Evolutionary conservation across 2,329 filamentous ascomycete species (phyloP).

Genomic region (Ceratocystis smalleyi): DNA sequence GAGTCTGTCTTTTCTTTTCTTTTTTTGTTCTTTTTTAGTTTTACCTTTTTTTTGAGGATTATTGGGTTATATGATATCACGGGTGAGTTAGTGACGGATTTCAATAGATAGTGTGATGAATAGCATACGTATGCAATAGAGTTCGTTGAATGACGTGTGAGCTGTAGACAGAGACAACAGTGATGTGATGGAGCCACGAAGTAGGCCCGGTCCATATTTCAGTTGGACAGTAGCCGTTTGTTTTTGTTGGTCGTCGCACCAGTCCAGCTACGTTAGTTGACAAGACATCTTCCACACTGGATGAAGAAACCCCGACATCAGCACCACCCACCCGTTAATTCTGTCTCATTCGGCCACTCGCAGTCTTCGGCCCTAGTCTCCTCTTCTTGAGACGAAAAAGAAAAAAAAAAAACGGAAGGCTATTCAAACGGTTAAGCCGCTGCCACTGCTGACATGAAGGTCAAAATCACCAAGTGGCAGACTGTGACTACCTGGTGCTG

Average conservation of each 20-base stretch:
- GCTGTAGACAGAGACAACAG: too few relatives aligned
- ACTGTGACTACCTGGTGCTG: conserved; percentile 93
- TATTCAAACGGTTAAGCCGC: too few relatives aligned
- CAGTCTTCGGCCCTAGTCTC: too few relatives aligned
- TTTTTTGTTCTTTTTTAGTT: conserved; percentile 8
- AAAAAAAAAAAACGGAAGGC: background rate
- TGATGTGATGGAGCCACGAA: too few relatives aligned
- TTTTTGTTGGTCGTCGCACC: background rate
- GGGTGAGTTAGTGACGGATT: background rate
- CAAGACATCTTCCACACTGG: background rate
- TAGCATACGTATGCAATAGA: background rate
- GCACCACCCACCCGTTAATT: too few relatives aligned
- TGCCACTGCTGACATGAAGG: conserved; percentile 54
- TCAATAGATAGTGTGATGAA: background rate
- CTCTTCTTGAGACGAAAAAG: too few relatives aligned
- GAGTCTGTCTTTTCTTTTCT: background rate
- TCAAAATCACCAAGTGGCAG: conserved; percentile 85
- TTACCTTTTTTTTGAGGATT: conserved; percentile 15
- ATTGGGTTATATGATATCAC: conserved; percentile 12
- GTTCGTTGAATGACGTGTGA: too few relatives aligned
- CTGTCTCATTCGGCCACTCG: too few relatives aligned
- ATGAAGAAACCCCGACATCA: background rate
- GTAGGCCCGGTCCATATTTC: background rate
- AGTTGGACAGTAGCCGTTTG: background rate
- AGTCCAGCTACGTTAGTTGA: background rate